Percentiles rank a stretch among this genome's conserved stretches.
phyloP scores from a whole-genome alignment of 495 filamentous ascomycete genomes.

The Clavariopsis aquatica region DNA sequence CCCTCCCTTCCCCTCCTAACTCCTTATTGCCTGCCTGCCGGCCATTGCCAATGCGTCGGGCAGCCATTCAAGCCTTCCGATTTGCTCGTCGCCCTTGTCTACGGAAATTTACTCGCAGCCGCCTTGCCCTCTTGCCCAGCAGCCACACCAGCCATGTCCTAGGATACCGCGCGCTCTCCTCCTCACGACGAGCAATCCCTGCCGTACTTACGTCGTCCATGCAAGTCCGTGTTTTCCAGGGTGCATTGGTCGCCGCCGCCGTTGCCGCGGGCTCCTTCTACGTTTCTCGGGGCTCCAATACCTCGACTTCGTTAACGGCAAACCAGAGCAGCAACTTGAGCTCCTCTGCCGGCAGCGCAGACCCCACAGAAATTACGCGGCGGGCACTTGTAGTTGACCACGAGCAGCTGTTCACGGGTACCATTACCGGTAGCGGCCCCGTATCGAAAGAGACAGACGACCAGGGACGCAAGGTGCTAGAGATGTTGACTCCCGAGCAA shows the following conservation, averaged over 20 bases:
- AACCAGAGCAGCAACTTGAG: constrained; percentile 31
- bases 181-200: constrained; percentile 42
- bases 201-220: constrained; percentile 58
- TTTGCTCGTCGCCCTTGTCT: constrained; percentile 59
- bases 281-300: constrained; percentile 45
- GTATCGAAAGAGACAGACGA: constrained; percentile 84
- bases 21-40: background rate
- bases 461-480: constrained; percentile 75
- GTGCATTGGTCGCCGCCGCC: constrained; percentile 61
- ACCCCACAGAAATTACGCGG: constrained; percentile 33
- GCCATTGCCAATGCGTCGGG: constrained; percentile 61
- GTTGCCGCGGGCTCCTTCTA: constrained; percentile 60
- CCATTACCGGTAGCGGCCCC: constrained; percentile 76
- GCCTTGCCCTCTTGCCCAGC: constrained; percentile 50
- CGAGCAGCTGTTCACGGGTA: constrained; percentile 80
- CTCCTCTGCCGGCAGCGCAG: constrained; percentile 5
- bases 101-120: constrained; percentile 55
- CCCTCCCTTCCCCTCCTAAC: background rate
- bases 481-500: constrained; percentile 96
- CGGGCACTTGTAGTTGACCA: constrained; percentile 73
- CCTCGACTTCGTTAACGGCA: constrained; percentile 13
- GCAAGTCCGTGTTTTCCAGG: constrained; percentile 64
- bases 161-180: constrained; percentile 49
- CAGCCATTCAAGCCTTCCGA: constrained; percentile 61
- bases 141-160: constrained; percentile 52